These are phyloP conservation scores for Sarocladium brachiariae DNA, from an alignment of 2,329 filamentous ascomycete genomes.

Conservation along the genomic window DNA sequence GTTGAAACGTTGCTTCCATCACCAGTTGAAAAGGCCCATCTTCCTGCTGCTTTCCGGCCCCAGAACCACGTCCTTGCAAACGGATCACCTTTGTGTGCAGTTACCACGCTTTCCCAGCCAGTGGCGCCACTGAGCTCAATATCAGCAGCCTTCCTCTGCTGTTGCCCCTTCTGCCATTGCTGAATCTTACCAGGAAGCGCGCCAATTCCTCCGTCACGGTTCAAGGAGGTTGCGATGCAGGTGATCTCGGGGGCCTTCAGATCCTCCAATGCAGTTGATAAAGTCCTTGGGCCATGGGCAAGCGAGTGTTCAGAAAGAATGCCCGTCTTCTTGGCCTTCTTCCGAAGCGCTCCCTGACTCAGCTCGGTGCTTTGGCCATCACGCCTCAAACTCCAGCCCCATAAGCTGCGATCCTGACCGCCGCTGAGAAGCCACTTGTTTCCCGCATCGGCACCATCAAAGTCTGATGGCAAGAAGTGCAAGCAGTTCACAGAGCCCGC, in stretches of 20 bases:
- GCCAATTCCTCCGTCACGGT: conserved; percentile 91
- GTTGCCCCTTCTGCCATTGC: conserved; percentile 76
- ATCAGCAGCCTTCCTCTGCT: conserved; percentile 56
- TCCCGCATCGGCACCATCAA: conserved; percentile 78
- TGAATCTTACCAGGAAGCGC: conserved; percentile 69
- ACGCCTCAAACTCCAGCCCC: conserved; percentile 91
- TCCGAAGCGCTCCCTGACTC: conserved; percentile 82
- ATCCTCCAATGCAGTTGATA: conserved; percentile 58
- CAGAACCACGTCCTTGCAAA: conserved; percentile 96
- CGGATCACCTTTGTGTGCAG: conserved; percentile 78
- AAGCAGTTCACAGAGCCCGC: conserved; percentile 78
- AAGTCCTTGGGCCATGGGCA: conserved; percentile 42
- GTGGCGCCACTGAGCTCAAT: conserved; percentile 70
- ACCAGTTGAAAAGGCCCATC: conserved; percentile 85
- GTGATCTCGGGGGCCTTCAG: conserved; percentile 90
- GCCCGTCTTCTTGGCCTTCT: conserved; percentile 84
- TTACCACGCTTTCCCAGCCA: conserved; percentile 96
- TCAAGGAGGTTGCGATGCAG: conserved; percentile 83
- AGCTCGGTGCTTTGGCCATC: conserved; percentile 92
- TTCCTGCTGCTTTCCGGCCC: conserved; percentile 85
- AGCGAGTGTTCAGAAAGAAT: conserved; percentile 50
- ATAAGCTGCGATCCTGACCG: conserved; percentile 82
- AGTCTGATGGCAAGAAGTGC: conserved; percentile 78
- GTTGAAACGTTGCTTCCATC: conserved; percentile 79
- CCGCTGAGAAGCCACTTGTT: conserved; percentile 94